Evolutionary conservation across 2,329 filamentous ascomycete species (phyloP), one percentile per base, ranked within the genome.

Genomic region (Penicillium sp.): DNA sequence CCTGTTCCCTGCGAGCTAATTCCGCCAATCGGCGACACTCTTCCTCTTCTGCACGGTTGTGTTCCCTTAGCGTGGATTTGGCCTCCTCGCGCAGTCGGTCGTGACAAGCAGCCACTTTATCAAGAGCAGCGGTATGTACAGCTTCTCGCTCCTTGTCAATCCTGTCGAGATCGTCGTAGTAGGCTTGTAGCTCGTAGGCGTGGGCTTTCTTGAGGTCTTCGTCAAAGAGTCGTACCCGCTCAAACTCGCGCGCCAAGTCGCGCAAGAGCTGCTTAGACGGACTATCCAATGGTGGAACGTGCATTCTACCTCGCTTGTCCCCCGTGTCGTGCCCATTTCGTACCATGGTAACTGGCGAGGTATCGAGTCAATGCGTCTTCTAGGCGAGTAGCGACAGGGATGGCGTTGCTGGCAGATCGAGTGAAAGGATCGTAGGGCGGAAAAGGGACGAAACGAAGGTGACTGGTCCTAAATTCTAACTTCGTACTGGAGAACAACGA

Each of bases 61-160:
- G 62, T n/a, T 68, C 64, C 27, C 73, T 63, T n/a, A 76, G 51
- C 12, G 70, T 73, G 13, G 71, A 66, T 52, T 77, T 70, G 3
- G 77, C 77, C 33, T 72, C 69, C 35, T 70, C 64, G 30, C 71
- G 72, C 8, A 90, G 74, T 17, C 76, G 72, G 25, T 84, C 76
- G 58, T 88, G 84, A 54, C 82, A 76, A 10, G 71, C 70, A 32
- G 77, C 77, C 3, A 82, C 82, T 31, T 75, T 74, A 30, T 75
- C 76, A 11, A 90, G 73, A 10, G 82, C 82, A 50, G 79, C 75
- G 41, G 74, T 72, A 56, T 86, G 82, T 38, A 70, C 71, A 33
- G 75, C 68, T 55, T 81, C 79, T 22, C 74, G 76, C 46, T 84
- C 79, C 23, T 76, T 73, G 20, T 76, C 72, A 35, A 79, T 75